Percentiles rank a stretch among this genome's conserved stretches.
phyloP scores from a whole-genome alignment of 1,139 yeast genomes.

The Geotrichum phurueaensis region DNA sequence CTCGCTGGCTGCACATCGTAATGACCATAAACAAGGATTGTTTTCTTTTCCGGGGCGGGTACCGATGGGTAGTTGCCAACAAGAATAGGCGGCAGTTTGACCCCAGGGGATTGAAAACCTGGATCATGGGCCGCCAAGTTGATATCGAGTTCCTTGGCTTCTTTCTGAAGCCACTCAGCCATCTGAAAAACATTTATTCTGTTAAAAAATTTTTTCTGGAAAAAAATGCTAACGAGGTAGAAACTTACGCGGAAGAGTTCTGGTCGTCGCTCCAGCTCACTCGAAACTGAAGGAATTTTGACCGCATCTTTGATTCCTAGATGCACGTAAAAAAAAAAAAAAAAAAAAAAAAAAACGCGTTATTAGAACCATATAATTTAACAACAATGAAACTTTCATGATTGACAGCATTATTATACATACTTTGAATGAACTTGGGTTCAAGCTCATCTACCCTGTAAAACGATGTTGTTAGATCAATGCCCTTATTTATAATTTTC shows the following conservation, averaged over 20 bases:
- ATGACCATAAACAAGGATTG: conserved; percentile 89
- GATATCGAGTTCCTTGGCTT: conserved; percentile 59
- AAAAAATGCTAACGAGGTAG: not conserved
- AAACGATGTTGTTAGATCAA: not conserved
- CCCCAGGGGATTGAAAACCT: conserved; percentile 62
- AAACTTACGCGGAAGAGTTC: conserved; percentile 16
- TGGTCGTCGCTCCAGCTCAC: conserved; percentile 82
- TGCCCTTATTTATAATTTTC: not conserved
- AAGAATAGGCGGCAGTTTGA: conserved; percentile 87
- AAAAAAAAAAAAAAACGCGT: too few species aligned
- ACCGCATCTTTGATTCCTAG: conserved; percentile 61
- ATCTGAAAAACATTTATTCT: conserved; percentile 36
- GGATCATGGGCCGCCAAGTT: conserved; percentile 76
- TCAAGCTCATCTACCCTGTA: conserved; percentile 15
- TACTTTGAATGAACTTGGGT: conserved; percentile 15
- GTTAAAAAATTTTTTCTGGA: not conserved
- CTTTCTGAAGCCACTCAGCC: conserved; percentile 72
- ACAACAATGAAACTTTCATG: too few species aligned
- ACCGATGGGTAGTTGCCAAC: conserved; percentile 76
- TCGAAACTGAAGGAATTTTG: conserved; percentile 89
- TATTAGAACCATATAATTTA: too few species aligned
- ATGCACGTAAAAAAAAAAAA: not conserved
- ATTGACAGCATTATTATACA: not conserved
- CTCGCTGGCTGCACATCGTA: conserved; percentile 97
- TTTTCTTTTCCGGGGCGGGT: conserved; percentile 63